These are phyloP conservation scores for Hymenoscyphus scutula DNA, from an alignment of 2,329 filamentous ascomycete species.

Conservation along the genomic window DNA sequence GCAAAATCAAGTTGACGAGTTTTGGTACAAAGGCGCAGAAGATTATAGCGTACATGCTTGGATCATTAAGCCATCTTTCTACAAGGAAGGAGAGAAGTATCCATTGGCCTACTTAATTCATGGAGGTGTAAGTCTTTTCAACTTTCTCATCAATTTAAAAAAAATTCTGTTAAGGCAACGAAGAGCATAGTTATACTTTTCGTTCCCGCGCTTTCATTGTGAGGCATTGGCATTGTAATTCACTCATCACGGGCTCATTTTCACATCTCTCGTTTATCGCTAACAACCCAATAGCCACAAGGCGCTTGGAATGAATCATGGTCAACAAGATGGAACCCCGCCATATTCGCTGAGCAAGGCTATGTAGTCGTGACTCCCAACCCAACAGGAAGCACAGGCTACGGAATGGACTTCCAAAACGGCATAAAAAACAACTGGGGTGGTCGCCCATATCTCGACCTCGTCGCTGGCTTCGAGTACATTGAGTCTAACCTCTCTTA, in stretches of 20 bases:
- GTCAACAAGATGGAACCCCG: slow-evolving; percentile 80
- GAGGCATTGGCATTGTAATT: no score
- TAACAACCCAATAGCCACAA: slow-evolving; percentile 29
- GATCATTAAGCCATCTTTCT: slow-evolving; percentile 62
- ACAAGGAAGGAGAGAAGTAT: slow-evolving; percentile 67
- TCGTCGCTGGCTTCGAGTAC: slow-evolving; percentile 75
- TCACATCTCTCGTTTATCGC: not conserved
- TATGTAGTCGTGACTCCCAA: slow-evolving; percentile 82
- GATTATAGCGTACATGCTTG: slow-evolving; percentile 66
- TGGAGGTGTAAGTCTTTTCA: slow-evolving; percentile 52
- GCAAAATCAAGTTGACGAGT: slow-evolving; percentile 60
- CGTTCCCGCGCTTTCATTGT: not conserved
- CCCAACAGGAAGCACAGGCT: slow-evolving; percentile 79
- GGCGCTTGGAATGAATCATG: slow-evolving; percentile 36
- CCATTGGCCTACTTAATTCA: slow-evolving; percentile 79
- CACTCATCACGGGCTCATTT: not conserved
- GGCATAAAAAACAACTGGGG: slow-evolving; percentile 82
- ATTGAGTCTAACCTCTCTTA: slow-evolving; percentile 64
- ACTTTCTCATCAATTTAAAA: not conserved
- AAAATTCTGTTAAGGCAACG: no score
- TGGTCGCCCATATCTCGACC: slow-evolving; percentile 77
- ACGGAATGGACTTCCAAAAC: slow-evolving; percentile 74
- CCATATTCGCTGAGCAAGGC: slow-evolving; percentile 82
- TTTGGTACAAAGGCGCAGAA: slow-evolving; percentile 66
- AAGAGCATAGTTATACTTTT: no score